Conservation (phyloP, 305 asterid species). For the Fraxinus baroniana region DNA sequence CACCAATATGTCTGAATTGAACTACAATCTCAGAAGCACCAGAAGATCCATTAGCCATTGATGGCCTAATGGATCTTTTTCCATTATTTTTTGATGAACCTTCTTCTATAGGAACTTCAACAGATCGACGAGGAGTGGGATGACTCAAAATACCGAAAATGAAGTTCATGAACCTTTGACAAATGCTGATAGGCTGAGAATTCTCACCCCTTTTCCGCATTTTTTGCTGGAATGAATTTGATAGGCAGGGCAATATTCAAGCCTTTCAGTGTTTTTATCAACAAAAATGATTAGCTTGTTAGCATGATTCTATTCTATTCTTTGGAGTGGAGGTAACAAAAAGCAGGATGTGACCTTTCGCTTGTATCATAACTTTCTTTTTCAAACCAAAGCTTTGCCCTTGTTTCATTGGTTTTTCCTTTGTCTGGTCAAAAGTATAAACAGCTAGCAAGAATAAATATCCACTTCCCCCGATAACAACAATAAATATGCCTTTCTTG, state of each 20-base stretch:
- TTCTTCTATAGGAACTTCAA: slow-evolving; percentile 30
- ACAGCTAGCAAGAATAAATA: slow-evolving; percentile 31
- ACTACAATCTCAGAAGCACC: slow-evolving; percentile 38
- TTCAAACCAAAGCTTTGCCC: slow-evolving; percentile 11
- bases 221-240: slow-evolving; percentile 9
- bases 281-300: slow-evolving; percentile 13
- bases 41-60: slow-evolving; percentile 14
- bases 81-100: slow-evolving; percentile 23
- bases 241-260: neutral
- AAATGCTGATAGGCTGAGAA: slow-evolving; percentile 34
- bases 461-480: neutral
- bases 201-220: slow-evolving; percentile 28
- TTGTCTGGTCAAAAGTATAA: slow-evolving; percentile 26
- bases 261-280: slow-evolving; percentile 21
- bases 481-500: slow-evolving; percentile 27
- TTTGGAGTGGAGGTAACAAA: slow-evolving; percentile 34
- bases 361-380: slow-evolving; percentile 2
- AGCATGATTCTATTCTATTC: slow-evolving; percentile 38
- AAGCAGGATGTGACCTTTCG: slow-evolving; percentile 26
- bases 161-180: slow-evolving; percentile 43
- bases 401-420: slow-evolving; percentile 22
- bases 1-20: slow-evolving; percentile 44
- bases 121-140: slow-evolving; percentile 9
- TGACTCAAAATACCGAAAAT: slow-evolving; percentile 29
- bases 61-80: neutral